Evolutionary conservation across 73 alveolate genomes (phyloP).

Genomic region (Tetrahymena elliotti): DNA sequence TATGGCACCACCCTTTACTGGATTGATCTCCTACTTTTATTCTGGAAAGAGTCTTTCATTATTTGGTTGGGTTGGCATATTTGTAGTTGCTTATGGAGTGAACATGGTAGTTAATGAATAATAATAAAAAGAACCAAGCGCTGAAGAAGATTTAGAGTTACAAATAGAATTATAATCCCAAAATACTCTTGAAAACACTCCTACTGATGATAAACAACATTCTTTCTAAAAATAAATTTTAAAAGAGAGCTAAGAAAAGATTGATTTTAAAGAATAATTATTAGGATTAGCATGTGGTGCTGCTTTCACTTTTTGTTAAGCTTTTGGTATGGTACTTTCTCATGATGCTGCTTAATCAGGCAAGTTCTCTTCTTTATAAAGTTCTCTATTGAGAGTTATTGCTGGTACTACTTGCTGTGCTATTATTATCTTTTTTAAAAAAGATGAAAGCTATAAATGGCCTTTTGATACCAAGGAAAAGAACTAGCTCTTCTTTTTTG

Average conservation of each 20-base stretch:
- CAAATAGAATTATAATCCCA: not conserved
- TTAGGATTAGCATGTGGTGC: not conserved
- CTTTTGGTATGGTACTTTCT: not conserved
- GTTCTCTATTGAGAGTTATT: not conserved
- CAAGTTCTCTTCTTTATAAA: not conserved
- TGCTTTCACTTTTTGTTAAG: not conserved
- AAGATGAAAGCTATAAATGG: not conserved
- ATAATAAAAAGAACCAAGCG: not conserved
- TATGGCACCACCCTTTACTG: not conserved
- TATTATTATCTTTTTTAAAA: not conserved
- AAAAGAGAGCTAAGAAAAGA: not conserved
- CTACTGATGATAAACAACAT: not conserved
- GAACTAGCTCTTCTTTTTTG: not conserved
- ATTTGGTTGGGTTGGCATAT: not conserved
- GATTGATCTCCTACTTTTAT: not conserved
- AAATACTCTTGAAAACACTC: not conserved
- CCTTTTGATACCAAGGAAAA: not conserved
- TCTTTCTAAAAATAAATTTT: not conserved
- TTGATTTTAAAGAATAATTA: not conserved
- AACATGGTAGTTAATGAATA: not conserved
- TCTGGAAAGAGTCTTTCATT: not conserved
- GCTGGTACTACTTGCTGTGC: not conserved
- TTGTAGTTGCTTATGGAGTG: not conserved
- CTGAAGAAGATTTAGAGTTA: not conserved
- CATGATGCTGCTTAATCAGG: not conserved